Conservation (phyloP, 208 protist genomes). For the Vickermania ingenoplastis region DNA sequence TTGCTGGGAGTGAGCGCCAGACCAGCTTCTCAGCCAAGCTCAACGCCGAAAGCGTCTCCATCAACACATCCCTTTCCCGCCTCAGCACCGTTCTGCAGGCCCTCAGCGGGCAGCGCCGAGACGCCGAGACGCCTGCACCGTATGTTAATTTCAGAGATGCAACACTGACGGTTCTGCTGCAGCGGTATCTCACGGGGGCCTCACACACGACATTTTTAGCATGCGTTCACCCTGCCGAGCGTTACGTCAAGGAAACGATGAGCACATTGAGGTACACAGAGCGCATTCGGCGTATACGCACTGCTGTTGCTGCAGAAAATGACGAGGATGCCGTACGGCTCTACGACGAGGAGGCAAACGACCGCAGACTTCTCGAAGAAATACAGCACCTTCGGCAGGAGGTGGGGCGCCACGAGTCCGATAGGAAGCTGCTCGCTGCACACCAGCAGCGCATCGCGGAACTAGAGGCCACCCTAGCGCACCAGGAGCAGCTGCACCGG, state of each 20-base stretch:
- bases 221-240: slow-evolving; percentile 62
- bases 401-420: slow-evolving; percentile 20
- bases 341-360: slow-evolving; percentile 21
- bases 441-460: slow-evolving; percentile 36
- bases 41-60: slow-evolving; percentile 83
- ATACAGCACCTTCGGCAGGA: slow-evolving; percentile 38
- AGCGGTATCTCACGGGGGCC: slow-evolving; percentile 74
- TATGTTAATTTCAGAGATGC: slow-evolving; percentile 87
- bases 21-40: slow-evolving; percentile 71
- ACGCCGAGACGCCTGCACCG: slow-evolving; percentile 24
- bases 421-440: slow-evolving; percentile 13
- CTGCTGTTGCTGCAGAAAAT: slow-evolving; percentile 16
- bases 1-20: slow-evolving; percentile 84
- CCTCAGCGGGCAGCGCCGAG: slow-evolving; percentile 38
- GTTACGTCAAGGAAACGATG: slow-evolving; percentile 64
- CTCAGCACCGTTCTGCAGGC: slow-evolving; percentile 85
- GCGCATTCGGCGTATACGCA: slow-evolving; percentile 66
- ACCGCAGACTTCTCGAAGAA: slow-evolving; percentile 31
- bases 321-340: slow-evolving; percentile 29
- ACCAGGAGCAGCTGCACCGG: neutral
- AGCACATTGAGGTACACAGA: slow-evolving; percentile 85
- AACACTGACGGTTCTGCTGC: slow-evolving; percentile 78
- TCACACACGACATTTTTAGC: slow-evolving; percentile 84
- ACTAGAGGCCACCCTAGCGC: slow-evolving; percentile 26
- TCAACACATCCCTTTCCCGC: slow-evolving; percentile 84